A percentile compares a stretch with the other conserved stretches of the same genome.
phyloP scores from a whole-genome alignment of 345 rosid species.

The Lepidium africanum region DNA sequence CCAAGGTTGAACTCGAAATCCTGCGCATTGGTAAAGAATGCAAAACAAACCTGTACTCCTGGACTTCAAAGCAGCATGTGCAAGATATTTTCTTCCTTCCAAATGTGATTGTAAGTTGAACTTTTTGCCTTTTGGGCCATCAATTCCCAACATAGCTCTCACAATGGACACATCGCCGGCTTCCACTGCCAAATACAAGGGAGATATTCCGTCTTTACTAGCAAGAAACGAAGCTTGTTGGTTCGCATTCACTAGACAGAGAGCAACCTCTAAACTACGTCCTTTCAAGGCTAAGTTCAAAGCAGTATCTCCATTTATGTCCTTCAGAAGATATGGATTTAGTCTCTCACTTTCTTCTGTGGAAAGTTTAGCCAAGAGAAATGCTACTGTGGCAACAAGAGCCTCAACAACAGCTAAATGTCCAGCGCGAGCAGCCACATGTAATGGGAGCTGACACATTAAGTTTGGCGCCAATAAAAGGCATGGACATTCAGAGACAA shows the following conservation, averaged over 20 bases:
- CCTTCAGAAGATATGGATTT: not conserved
- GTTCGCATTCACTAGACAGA: not conserved
- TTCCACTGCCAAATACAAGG: not conserved
- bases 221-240: not conserved
- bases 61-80: not conserved
- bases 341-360: not conserved
- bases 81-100: not conserved
- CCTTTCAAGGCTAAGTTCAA: slow-evolving; percentile 4
- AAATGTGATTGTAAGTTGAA: not conserved
- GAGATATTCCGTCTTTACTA: not conserved
- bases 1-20: too few relatives aligned
- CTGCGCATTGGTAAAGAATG: not conserved
- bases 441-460: slow-evolving; percentile 5
- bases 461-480: not conserved
- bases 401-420: not conserved
- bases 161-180: not conserved
- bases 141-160: not conserved
- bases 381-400: not conserved
- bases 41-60: not conserved
- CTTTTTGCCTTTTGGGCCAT: not conserved
- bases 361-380: not conserved
- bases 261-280: not conserved
- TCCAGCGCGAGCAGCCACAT: slow-evolving; percentile 12
- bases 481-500: not conserved
- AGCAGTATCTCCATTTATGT: slow-evolving; percentile 22